These are phyloP conservation scores for Hypocreales sp. DNA, from an alignment of 2,329 filamentous ascomycete genomes.

Conservation along the genomic window DNA sequence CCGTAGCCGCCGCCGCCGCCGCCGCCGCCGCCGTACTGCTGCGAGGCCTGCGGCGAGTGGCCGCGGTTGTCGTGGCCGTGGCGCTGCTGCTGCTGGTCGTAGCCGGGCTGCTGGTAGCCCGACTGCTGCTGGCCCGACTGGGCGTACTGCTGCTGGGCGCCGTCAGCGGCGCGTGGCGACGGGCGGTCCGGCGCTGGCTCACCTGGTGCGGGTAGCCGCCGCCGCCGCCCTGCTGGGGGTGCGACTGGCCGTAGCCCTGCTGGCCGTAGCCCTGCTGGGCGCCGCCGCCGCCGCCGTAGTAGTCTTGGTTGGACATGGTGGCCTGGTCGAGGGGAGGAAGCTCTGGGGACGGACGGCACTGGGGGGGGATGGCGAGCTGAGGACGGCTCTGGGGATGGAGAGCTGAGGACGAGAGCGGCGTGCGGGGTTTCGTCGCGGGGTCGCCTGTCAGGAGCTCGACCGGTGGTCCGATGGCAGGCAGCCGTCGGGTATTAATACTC, in stretches of 20 bases:
- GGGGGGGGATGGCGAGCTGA: too few relatives aligned
- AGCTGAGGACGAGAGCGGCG: too few relatives aligned
- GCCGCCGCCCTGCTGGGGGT: constrained; percentile 6
- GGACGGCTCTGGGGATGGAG: too few relatives aligned
- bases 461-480: too few relatives aligned
- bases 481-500: too few relatives aligned
- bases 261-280: constrained; percentile 6
- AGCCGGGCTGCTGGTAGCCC: constrained; percentile 6
- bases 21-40: constrained; percentile 9
- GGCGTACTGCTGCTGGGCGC: constrained; percentile 5
- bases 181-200: too few relatives aligned
- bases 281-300: constrained; percentile 13
- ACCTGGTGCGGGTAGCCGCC: too few relatives aligned
- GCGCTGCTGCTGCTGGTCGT: constrained; percentile 4
- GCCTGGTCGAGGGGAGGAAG: background rate
- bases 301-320: constrained; percentile 23
- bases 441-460: too few relatives aligned
- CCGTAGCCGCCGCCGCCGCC: constrained; percentile 4
- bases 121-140: constrained; percentile 5
- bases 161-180: constrained; percentile 9
- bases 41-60: constrained; percentile 4
- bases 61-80: constrained; percentile 6
- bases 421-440: too few relatives aligned
- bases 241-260: constrained; percentile 4
- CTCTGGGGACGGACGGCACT: too few relatives aligned